phyloP scores from a whole-genome alignment of 2,329 filamentous ascomycete genomes.

The Clonostachys rosea region DNA sequence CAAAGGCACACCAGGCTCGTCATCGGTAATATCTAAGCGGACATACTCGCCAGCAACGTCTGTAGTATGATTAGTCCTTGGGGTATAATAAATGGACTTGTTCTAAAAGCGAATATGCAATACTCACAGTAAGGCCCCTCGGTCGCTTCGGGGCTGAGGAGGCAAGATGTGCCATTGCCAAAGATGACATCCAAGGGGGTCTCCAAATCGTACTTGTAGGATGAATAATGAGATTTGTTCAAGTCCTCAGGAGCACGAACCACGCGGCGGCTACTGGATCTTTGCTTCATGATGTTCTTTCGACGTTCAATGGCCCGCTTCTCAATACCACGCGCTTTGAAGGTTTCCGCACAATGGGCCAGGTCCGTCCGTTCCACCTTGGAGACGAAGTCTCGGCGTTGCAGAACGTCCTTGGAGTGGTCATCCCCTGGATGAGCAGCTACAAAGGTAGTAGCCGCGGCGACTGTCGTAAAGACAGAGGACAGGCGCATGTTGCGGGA shows the following conservation, averaged over 20 bases:
- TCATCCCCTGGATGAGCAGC: no score
- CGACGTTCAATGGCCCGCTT: background rate
- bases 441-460: no score
- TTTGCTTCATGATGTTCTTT: no score
- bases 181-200: slow-evolving; percentile 17
- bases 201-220: slow-evolving; percentile 1
- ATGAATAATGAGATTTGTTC: no score
- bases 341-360: slow-evolving; percentile 2
- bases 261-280: no score
- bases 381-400: no score
- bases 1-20: slow-evolving; percentile 29
- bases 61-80: background rate
- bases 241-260: no score
- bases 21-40: slow-evolving; percentile 30
- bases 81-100: background rate
- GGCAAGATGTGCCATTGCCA: slow-evolving; percentile 32
- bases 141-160: slow-evolving; percentile 43
- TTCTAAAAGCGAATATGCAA: background rate
- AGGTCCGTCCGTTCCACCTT: no score
- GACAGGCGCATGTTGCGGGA: no score
- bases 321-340: slow-evolving; percentile 38
- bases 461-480: no score
- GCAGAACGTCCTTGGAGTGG: no score
- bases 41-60: slow-evolving; percentile 21
- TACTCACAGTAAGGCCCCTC: slow-evolving; percentile 37